Evolutionary conservation across 768 basidiomycete genomes (phyloP), one percentile per base, ranked within the genome.

Genomic region (Boletus rufocinnamomeus): DNA sequence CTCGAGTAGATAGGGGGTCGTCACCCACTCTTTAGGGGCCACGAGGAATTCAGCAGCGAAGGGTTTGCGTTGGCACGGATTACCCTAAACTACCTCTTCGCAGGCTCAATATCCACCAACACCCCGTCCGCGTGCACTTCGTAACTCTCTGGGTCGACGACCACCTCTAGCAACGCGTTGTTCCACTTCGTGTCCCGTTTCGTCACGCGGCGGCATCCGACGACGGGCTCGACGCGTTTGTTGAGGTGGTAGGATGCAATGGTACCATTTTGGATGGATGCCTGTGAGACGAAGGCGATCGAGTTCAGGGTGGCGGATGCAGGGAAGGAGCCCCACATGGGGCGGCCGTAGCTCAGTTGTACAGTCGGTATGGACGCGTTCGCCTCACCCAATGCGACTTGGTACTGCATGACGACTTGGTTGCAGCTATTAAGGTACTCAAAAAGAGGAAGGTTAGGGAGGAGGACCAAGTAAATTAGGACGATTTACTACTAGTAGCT

Each of bases 101-200:
- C 93, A 14, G 94, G 88, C 56, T 77, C 84, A 0, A 95, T 82
- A 66, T 93, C 92, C 69, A 82, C 82, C 53, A 92, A 73, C 25
- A 80, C 84, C 4, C 87, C 94, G 71, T 96, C 89, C 11, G 91
- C 93, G 1, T 30, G 30, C 5, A 98, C 97, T 43, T 89, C 89
- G 67, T 95, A 98, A 47, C 78, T 90, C 76, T 98, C 96, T 2
- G 97, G 89, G 69, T 99, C 94, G 37, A 99, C 95, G 49, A 59
- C 78, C 85, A 99, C 93, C 71, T 79, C 80, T 3, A 97, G 97
- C 61, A 85, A 84, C 49, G 79, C 73, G 52, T 85, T 79, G 72
- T 99, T 99, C 86, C 86, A 91, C 75, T 97, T 98, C 93, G 98
- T 95, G 68, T 93, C 86, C 69, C 82, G 83, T 81, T 99, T 98